Evolutionary conservation across 495 filamentous ascomycete genomes (phyloP).

Genomic region (Bacidia gigantensis): DNA sequence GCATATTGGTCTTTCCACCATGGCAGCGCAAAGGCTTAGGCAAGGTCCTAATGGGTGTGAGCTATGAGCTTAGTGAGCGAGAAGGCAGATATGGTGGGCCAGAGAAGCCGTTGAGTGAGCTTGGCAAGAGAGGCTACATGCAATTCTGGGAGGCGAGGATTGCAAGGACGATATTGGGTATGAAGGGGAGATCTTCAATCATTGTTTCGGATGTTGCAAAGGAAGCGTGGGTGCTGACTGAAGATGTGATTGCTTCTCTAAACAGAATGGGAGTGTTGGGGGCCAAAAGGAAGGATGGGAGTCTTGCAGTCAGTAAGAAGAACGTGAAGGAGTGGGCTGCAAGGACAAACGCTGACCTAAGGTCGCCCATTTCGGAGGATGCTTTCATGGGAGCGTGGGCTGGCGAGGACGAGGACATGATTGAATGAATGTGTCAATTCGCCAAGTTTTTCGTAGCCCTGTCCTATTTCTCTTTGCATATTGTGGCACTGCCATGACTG

Average conservation of each 20-base stretch:
- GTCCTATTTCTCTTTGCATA: too few species aligned
- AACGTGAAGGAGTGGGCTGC: slow-evolving; percentile 35
- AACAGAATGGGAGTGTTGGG: slow-evolving; percentile 65
- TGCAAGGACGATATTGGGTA: slow-evolving; percentile 44
- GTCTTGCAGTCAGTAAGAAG: slow-evolving; percentile 29
- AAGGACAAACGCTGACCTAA: slow-evolving; percentile 26
- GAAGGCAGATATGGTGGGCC: slow-evolving; percentile 82
- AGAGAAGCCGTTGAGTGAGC: slow-evolving; percentile 79
- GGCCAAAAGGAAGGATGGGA: slow-evolving; percentile 27
- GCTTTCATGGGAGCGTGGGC: slow-evolving; percentile 32
- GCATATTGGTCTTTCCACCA: slow-evolving; percentile 90
- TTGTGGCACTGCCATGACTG: too few species aligned
- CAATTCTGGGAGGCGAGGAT: slow-evolving; percentile 76
- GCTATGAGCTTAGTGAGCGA: slow-evolving; percentile 78
- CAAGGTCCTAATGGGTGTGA: slow-evolving; percentile 79
- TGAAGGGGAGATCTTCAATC: slow-evolving; percentile 27
- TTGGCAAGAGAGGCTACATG: slow-evolving; percentile 67
- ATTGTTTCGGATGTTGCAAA: slow-evolving; percentile 43
- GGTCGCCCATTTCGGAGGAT: slow-evolving; percentile 35
- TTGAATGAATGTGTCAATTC: not conserved
- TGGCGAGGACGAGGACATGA: not conserved
- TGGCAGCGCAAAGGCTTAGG: slow-evolving; percentile 86
- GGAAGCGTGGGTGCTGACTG: slow-evolving; percentile 64
- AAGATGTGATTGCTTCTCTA: slow-evolving; percentile 69
- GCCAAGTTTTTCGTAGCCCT: not conserved